Percentiles rank a stretch among this genome's conserved stretches.
Conservation (phyloP, 805 yeast genomes). For the Millerago galiae region DNA sequence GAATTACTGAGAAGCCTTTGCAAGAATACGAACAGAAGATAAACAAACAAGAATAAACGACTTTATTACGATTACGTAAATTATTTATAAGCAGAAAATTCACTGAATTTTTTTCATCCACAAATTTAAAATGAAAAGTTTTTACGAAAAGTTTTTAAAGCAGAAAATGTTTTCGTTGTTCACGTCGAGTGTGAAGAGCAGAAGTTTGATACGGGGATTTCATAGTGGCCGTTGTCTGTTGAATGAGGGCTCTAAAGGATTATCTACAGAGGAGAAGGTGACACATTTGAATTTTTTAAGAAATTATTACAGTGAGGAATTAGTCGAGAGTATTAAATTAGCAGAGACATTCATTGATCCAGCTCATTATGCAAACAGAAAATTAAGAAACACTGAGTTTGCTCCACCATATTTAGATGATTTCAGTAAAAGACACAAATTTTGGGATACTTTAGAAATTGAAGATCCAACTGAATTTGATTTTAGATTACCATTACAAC, state of each 20-base stretch:
- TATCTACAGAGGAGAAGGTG: conserved; percentile 13
- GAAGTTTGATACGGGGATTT: conserved; percentile 5
- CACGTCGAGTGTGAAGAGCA: conserved; percentile 1
- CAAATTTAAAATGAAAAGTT: no score
- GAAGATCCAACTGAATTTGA: conserved; percentile 44
- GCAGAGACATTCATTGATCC: conserved; percentile 76
- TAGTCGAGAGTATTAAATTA: conserved; percentile 72
- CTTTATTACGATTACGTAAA: not conserved
- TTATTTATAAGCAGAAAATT: no score
- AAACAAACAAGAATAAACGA: no score
- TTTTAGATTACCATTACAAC: conserved; percentile 48
- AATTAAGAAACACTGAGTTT: conserved; percentile 39
- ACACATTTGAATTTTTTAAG: conserved; percentile 36
- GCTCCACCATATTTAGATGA: conserved; percentile 72
- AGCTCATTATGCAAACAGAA: conserved; percentile 43
- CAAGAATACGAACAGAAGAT: not conserved
- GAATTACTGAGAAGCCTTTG: not conserved
- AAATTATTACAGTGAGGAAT: conserved; percentile 76
- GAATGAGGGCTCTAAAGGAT: conserved; percentile 1
- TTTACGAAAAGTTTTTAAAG: no score
- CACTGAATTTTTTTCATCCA: no score
- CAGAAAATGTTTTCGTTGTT: conserved; percentile 6
- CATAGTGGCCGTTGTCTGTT: conserved; percentile 4
- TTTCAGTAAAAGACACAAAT: conserved; percentile 61
- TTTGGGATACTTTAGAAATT: conserved; percentile 61